These are phyloP conservation scores for Oryza longistaminata DNA, from an alignment of 176 grass and related monocot species.

Conservation along the genomic window DNA sequence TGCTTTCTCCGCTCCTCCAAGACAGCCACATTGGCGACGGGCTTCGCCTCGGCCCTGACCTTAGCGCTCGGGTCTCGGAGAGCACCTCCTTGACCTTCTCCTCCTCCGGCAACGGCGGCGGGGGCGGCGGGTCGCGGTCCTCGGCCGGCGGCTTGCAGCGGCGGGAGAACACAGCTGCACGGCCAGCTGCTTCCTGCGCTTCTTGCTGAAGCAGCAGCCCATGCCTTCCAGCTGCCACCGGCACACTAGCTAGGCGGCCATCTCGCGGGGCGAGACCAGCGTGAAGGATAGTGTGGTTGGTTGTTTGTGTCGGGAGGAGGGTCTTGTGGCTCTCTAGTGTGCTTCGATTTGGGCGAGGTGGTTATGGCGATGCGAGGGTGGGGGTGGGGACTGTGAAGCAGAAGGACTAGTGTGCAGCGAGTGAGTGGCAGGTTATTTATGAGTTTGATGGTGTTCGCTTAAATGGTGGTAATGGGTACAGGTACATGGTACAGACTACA, in stretches of 20 bases:
- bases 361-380: neutral
- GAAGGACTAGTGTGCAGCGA: neutral
- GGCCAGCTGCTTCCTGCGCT: neutral
- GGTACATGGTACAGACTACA: neutral
- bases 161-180: neutral
- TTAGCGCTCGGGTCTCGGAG: slow-evolving; percentile 64
- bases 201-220: slow-evolving; percentile 76
- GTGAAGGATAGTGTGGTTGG: neutral
- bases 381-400: neutral
- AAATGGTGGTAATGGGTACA: neutral
- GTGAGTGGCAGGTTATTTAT: neutral
- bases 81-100: slow-evolving; percentile 97
- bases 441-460: neutral
- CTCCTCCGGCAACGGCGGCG: slow-evolving; percentile 61
- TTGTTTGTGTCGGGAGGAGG: neutral
- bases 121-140: slow-evolving; percentile 41
- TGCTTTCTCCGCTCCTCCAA: slow-evolving; percentile 32
- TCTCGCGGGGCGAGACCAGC: neutral
- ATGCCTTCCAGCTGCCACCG: slow-evolving; percentile 29
- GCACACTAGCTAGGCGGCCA: slow-evolving; percentile 20
- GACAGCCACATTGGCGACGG: slow-evolving; percentile 19
- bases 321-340: too few relatives aligned
- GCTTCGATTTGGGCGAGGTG: slow-evolving; percentile 35
- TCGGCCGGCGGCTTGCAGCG: slow-evolving; percentile 21
- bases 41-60: slow-evolving; percentile 8